Evolutionary conservation across 345 rosid species (phyloP).

Genomic region (Anastatica hierochuntica): DNA sequence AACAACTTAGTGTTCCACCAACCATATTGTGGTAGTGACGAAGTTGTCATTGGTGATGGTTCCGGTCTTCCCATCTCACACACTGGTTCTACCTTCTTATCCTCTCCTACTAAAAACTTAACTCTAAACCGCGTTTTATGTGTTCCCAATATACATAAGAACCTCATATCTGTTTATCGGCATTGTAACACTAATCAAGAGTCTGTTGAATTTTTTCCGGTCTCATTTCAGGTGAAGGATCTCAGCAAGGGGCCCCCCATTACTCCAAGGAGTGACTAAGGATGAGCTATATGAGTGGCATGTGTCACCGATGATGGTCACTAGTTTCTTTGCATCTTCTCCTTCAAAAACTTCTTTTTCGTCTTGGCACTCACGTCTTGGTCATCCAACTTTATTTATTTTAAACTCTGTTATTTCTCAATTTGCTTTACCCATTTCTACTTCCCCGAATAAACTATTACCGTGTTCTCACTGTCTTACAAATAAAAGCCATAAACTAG

Average conservation of each 20-base stretch:
- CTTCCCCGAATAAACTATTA: not conserved
- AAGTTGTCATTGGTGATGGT: not conserved
- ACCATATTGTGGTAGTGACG: not conserved
- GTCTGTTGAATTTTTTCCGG: not conserved
- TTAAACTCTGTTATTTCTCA: no score
- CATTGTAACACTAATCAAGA: not conserved
- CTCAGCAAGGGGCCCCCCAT: not conserved
- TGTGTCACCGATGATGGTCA: not conserved
- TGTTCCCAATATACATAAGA: no score
- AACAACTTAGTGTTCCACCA: not conserved
- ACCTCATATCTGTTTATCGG: no score
- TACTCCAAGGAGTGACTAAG: not conserved
- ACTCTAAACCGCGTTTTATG: no score
- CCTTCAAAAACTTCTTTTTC: no score
- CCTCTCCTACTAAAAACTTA: no score
- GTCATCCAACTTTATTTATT: no score
- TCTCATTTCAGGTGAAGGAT: not conserved
- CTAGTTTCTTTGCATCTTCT: no score
- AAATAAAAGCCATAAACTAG: not conserved
- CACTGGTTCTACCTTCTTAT: no score
- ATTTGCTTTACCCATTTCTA: not conserved
- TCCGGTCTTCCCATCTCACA: not conserved
- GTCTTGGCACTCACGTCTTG: no score
- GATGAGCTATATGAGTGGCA: not conserved
- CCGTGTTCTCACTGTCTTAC: not conserved